Base-by-base conservation (phyloP, 176 grass and related monocot species). In the Saccharum spontaneum region DNA sequence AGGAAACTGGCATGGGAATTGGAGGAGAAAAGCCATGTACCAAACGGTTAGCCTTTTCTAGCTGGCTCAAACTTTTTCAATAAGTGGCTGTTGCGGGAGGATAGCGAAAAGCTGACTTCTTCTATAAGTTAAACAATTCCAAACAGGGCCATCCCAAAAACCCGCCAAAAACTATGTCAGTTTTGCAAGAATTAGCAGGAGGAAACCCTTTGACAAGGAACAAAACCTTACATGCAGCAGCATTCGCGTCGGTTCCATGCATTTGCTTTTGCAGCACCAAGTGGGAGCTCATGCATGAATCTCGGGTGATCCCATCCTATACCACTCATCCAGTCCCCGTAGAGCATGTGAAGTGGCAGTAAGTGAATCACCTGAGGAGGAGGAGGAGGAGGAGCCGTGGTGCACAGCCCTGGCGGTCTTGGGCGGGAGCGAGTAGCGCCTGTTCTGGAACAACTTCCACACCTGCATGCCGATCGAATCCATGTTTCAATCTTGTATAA, bases 371-470 rank as follows among this genome's bases (percentile, higher is more conserved):
- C 4, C 48, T 16, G 15, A 69, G 20, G 33, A 31, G 6, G 39
- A 40, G 31, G 31, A 33, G 31, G 31, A 33, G 33, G 33, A 33
- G 33, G 33, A 3, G 33, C 33, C 33, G 33, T 33, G 33, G 33
- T 33, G 33, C 83, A 74, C 26, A 22, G 37, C 67, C 57, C 80
- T 88, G 71, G 71, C 48, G 20, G 69, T 85, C 64, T 93, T 99
- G 59, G 93, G 84, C 71, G 88, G 91, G 70, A 94, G 93, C 72
- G 91, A 91, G 87, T 96, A 95, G 80, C 93, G 92, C 82, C 93
- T 86, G 86, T 99, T 99, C 73, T 99, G 93, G 77, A 99, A 99
- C 97, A 91, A 99, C 60, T 94, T 99, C 97, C 93, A 99, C 4
- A 99, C 97, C 93, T 8, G 33, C 6, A 7, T 98, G 81, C 82